phyloP scores from a whole-genome alignment of 2,329 filamentous ascomycete genomes.

The Xylariaceae sp. region DNA sequence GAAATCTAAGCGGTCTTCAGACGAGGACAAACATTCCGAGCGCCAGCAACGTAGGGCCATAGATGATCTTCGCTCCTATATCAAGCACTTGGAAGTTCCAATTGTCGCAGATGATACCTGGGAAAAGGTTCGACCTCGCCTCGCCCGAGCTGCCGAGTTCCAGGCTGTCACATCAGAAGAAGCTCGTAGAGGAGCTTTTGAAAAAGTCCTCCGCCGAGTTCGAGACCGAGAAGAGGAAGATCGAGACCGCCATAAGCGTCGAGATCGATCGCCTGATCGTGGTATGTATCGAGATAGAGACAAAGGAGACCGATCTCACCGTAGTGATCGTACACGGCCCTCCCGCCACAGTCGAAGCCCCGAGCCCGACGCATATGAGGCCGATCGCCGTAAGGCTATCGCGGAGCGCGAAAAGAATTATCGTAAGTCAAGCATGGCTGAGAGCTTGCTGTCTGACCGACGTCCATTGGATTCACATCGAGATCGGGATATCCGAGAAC shows the following conservation, averaged over 20 bases:
- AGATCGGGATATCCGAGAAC: conserved; percentile 50
- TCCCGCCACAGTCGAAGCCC: conserved; percentile 80
- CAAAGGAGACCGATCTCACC: conserved; percentile 69
- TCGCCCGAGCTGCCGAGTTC: conserved; percentile 85
- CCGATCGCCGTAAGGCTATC: conserved; percentile 90
- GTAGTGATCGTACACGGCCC: conserved; percentile 59
- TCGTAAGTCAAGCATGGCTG: conserved; percentile 77
- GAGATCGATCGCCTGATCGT: conserved; percentile 63
- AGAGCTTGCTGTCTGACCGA: conserved; percentile 64
- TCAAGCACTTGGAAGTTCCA: conserved; percentile 90
- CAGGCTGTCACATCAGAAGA: conserved; percentile 84
- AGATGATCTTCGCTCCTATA: conserved; percentile 81
- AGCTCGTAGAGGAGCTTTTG: conserved; percentile 81
- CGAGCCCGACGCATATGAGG: conserved; percentile 94
- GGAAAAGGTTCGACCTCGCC: conserved; percentile 81
- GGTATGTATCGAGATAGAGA: conserved; percentile 62
- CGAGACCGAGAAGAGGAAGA: conserved; percentile 92
- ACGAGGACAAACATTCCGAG: conserved; percentile 82
- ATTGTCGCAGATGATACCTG: conserved; percentile 81
- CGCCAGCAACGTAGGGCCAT: conserved; percentile 84
- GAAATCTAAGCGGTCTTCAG: conserved; percentile 74
- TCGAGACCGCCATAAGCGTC: conserved; percentile 64
- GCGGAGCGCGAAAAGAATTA: conserved; percentile 94
- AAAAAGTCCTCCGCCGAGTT: conserved; percentile 89
- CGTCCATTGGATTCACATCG: conserved; percentile 55